phyloP scores from a whole-genome alignment of 805 yeast genomes.

The Jamesozyma jinghongensis region DNA sequence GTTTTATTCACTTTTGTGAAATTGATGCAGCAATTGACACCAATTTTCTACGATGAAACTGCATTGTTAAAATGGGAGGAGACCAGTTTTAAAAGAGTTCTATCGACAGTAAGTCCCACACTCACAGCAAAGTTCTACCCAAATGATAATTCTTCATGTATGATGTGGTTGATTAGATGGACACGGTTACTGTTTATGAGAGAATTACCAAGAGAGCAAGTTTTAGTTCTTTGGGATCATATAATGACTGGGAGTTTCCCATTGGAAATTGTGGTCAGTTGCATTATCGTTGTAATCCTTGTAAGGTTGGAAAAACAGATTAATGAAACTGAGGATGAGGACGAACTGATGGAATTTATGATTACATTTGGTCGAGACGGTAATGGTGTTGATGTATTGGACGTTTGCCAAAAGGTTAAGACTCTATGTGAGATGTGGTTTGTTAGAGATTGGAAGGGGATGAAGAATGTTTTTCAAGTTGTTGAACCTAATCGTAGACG shows the following conservation, averaged over 20 bases:
- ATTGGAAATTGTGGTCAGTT: slow-evolving; percentile 16
- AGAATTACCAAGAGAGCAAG: slow-evolving; percentile 21
- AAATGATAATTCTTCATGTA: not conserved
- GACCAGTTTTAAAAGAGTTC: slow-evolving; percentile 14
- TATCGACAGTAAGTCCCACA: slow-evolving; percentile 8
- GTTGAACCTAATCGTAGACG: slow-evolving; percentile 21
- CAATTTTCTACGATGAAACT: slow-evolving; percentile 21
- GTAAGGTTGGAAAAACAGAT: slow-evolving; percentile 10
- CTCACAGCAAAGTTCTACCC: too few species aligned
- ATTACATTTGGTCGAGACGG: slow-evolving; percentile 15
- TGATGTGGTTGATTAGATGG: slow-evolving; percentile 31
- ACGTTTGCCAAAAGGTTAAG: slow-evolving; percentile 22
- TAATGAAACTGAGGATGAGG: slow-evolving; percentile 25
- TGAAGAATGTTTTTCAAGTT: slow-evolving; percentile 14
- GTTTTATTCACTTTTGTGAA: slow-evolving; percentile 17
- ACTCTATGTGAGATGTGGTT: slow-evolving; percentile 22
- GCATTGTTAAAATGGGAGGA: slow-evolving; percentile 22
- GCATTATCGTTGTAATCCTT: slow-evolving; percentile 18
- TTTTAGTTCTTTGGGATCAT: slow-evolving; percentile 27
- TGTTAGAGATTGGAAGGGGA: slow-evolving; percentile 12
- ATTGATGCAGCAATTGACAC: slow-evolving; percentile 20
- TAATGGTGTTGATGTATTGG: slow-evolving; percentile 11
- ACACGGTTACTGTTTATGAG: slow-evolving; percentile 25
- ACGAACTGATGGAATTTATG: slow-evolving; percentile 24
- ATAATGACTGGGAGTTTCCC: slow-evolving; percentile 20